These are phyloP conservation scores for Neonectria ditissima DNA, from an alignment of 2,329 filamentous ascomycete genomes.

Conservation along the genomic window DNA sequence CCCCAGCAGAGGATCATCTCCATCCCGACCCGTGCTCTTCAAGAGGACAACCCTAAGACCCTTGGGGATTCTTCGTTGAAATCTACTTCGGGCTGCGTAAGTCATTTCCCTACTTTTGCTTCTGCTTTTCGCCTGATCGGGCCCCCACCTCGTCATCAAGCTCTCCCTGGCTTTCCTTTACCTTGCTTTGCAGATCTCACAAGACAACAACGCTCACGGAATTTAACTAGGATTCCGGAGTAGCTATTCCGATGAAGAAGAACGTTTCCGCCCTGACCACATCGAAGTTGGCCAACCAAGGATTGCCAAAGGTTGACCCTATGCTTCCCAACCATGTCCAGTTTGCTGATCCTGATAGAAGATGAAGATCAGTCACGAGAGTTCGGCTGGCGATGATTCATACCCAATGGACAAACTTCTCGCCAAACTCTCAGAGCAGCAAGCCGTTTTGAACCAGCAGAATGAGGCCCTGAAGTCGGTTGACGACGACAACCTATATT, in stretches of 20 bases:
- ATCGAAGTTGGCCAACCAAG: constrained; percentile 68
- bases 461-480: constrained; percentile 62
- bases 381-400: constrained; percentile 51
- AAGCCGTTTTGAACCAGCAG: constrained; percentile 69
- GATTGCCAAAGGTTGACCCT: constrained; percentile 62
- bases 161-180: background rate
- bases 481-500: constrained; percentile 53
- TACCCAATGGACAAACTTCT: constrained; percentile 78
- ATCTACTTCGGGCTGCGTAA: constrained; percentile 33
- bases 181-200: background rate
- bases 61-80: constrained; percentile 29
- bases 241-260: constrained; percentile 52
- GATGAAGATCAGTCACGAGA: constrained; percentile 61
- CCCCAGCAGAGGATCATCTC: constrained; percentile 44
- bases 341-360: constrained; percentile 53
- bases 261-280: constrained; percentile 61
- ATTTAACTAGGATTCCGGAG: constrained; percentile 36
- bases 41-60: constrained; percentile 38
- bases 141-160: background rate
- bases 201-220: constrained; percentile 14
- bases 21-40: constrained; percentile 27
- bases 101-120: constrained; percentile 16
- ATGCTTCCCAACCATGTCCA: constrained; percentile 1
- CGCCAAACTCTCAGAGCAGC: constrained; percentile 79
- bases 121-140: background rate